Evolutionary conservation across 2,329 filamentous ascomycete species (phyloP).

Genomic region (Stemphylium beticola): DNA sequence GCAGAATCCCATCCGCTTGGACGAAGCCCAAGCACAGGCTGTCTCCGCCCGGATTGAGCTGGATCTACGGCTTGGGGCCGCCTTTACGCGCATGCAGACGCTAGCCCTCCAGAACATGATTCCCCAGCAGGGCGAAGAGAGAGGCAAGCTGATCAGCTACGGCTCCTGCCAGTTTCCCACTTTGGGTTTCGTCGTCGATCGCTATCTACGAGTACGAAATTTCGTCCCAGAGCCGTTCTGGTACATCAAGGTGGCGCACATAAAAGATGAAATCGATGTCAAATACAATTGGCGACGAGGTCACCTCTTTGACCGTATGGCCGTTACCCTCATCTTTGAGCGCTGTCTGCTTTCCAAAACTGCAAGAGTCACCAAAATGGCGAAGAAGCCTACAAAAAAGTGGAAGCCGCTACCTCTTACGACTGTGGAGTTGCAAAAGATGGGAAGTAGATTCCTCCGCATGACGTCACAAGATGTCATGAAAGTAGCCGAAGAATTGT

Average conservation of each 20-base stretch:
- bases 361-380: conserved; percentile 82
- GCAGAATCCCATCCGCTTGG: conserved; percentile 74
- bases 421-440: conserved; percentile 95
- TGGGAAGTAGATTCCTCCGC: conserved; percentile 84
- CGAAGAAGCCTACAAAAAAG: conserved; percentile 90
- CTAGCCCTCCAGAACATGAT: conserved; percentile 76
- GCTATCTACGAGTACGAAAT: conserved; percentile 91
- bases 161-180: conserved; percentile 98
- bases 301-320: conserved; percentile 85
- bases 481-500: conserved; percentile 82
- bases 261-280: conserved; percentile 77
- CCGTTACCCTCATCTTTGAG: conserved; percentile 83
- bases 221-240: conserved; percentile 94
- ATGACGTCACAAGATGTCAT: conserved; percentile 92
- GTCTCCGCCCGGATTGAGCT: conserved; percentile 90
- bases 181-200: conserved; percentile 93
- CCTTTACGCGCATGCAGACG: conserved; percentile 89
- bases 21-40: conserved; percentile 85
- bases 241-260: conserved; percentile 84
- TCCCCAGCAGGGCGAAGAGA: conserved; percentile 64
- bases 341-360: conserved; percentile 76
- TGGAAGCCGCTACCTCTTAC: conserved; percentile 94
- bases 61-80: conserved; percentile 87
- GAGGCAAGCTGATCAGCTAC: conserved; percentile 75
- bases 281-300: conserved; percentile 83